phyloP scores from a whole-genome alignment of 305 asterid species.

The Solanum hybrid region DNA sequence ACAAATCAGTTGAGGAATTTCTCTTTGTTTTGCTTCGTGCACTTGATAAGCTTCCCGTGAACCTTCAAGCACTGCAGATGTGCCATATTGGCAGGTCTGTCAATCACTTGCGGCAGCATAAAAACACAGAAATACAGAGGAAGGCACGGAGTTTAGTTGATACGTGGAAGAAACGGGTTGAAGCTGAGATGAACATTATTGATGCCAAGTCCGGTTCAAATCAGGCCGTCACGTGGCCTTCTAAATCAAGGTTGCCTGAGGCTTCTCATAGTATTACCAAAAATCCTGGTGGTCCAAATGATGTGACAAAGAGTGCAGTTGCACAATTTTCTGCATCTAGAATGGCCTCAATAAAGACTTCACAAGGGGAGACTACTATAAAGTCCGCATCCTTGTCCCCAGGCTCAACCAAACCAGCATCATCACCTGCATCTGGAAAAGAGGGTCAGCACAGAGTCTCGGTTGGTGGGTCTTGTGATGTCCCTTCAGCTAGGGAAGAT shows the following conservation, averaged over 20 bases:
- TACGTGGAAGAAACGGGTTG: conserved; percentile 89
- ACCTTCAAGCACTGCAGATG: conserved; percentile 64
- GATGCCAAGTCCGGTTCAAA: conserved; percentile 51
- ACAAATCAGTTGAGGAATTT: conserved; percentile 61
- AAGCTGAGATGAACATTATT: conserved; percentile 68
- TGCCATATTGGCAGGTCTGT: conserved; percentile 86
- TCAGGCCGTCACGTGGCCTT: conserved; percentile 44
- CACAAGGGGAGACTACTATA: conserved; percentile 43
- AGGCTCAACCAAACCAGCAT: conserved; percentile 35
- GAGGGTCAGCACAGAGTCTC: conserved; percentile 41
- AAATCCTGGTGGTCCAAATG: conserved; percentile 39
- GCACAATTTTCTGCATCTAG: conserved; percentile 47
- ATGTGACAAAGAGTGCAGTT: conserved; percentile 45
- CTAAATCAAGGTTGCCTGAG: conserved; percentile 60
- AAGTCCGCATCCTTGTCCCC: conserved; percentile 59
- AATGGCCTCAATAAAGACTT: conserved; percentile 38
- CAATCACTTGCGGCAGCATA: conserved; percentile 73
- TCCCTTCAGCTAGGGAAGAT: conserved; percentile 54
- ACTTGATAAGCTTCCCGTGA: conserved; percentile 74
- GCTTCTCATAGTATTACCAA: conserved; percentile 43
- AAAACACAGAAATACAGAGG: conserved; percentile 59
- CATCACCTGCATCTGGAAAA: conserved; percentile 40
- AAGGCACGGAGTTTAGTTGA: conserved; percentile 76
- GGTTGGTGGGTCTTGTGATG: conserved; percentile 36
- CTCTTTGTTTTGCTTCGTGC: conserved; percentile 73